phyloP scores from a whole-genome alignment of 139 green algal species.

The Gonium pectorale region DNA sequence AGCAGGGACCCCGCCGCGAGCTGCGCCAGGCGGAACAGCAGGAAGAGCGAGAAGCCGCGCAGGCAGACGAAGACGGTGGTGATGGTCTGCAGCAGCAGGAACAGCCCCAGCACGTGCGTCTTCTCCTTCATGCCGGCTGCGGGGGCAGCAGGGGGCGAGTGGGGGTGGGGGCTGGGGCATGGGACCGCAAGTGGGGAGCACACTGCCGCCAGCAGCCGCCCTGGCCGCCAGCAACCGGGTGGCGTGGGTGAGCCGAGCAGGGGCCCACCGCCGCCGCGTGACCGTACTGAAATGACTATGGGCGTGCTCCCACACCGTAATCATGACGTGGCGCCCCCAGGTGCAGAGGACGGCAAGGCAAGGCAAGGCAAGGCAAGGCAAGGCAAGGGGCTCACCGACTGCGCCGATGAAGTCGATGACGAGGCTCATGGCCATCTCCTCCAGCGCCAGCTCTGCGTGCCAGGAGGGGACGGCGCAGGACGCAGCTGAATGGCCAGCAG shows the following conservation, averaged over 20 bases:
- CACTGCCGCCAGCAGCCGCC: not conserved
- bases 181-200: not conserved
- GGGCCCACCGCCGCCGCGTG: not conserved
- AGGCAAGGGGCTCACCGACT: not conserved
- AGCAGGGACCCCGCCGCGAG: not conserved
- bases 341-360: too few relatives aligned
- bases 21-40: not conserved
- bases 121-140: conserved; percentile 19
- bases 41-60: conserved; percentile 31
- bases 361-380: too few relatives aligned
- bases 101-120: not conserved
- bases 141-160: not conserved
- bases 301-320: too few relatives aligned
- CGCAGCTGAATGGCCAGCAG: not conserved
- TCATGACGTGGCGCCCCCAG: not conserved
- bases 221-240: not conserved
- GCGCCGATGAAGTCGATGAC: conserved; percentile 1
- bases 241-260: not conserved
- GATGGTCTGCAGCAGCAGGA: conserved; percentile 7
- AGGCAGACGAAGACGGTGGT: not conserved
- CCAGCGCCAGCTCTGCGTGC: not conserved
- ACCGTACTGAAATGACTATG: not conserved
- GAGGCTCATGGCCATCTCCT: conserved; percentile 28
- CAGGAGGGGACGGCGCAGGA: not conserved
- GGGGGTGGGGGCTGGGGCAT: not conserved